A percentile compares a stretch with the other conserved stretches of the same genome.
phyloP scores from a whole-genome alignment of 177 flowering plant species.

The Vitis hybrid region DNA sequence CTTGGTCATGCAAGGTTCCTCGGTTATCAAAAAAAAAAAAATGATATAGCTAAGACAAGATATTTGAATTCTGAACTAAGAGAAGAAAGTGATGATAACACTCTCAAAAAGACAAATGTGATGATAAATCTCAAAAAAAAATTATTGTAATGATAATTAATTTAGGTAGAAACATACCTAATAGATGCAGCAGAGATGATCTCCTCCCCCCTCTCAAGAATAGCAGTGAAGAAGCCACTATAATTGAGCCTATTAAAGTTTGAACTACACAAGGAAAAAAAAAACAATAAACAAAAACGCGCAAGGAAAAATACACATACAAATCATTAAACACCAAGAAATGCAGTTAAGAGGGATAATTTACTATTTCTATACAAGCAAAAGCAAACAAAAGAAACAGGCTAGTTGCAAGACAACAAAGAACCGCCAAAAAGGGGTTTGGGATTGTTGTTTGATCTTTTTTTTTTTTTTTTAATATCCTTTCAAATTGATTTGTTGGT shows the following conservation, averaged over 20 bases:
- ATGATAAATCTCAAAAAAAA: not conserved
- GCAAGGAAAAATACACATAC: not conserved
- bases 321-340: not conserved
- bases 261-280: constrained; percentile 41
- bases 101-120: too few species aligned
- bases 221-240: constrained; percentile 60
- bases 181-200: constrained; percentile 73
- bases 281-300: not conserved
- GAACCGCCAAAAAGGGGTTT: too few species aligned
- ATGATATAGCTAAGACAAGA: not conserved
- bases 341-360: not conserved
- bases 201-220: constrained; percentile 76
- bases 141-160: not conserved
- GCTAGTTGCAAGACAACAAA: not conserved
- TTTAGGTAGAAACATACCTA: constrained; percentile 38
- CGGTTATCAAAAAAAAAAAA: too few species aligned
- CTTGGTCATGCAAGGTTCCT: too few species aligned
- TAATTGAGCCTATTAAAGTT: constrained; percentile 70
- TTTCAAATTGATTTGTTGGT: too few species aligned
- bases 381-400: not conserved
- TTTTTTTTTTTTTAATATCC: too few species aligned
- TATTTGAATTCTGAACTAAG: not conserved
- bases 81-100: not conserved
- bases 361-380: not conserved
- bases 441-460: too few species aligned